Evolutionary conservation across 2,329 filamentous ascomycete species (phyloP), one percentile per base, ranked within the genome.

Genomic region (Fusarium napiforme): DNA sequence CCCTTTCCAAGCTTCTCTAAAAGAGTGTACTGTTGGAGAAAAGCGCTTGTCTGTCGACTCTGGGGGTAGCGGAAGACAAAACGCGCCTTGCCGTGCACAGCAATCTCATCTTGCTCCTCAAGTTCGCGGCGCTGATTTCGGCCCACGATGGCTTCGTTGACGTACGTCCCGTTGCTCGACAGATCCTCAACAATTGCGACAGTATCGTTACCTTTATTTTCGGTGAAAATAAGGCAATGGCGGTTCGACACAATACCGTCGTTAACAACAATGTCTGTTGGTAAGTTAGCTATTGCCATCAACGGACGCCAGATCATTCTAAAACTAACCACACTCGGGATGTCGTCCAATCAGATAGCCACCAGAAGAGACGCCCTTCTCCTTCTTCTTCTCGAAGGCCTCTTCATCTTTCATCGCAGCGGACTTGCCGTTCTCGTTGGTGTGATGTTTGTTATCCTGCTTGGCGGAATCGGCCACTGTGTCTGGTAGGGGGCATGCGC

Each of bases 81-180:
- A 28, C 94, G 91, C 14, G 93, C 94, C 79, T 94, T 92, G 77
- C 94, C 91, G 55, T 97, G 87, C 37, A 99, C 91, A 11, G 93
- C 93, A 57, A 99, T 93, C 81, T 98, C 95, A 75, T 99, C 96
- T 42, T 93, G 91, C 77, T 98, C 94, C 76, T 95, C 88, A 34
- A 99, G 87, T 81, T 97, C 94, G 66, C 96, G 90, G 61, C 94
- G 89, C 82, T 97, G 94, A 82, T 99, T 99, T 58, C 96, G 92
- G 30, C 96, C 96, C 30, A 99, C 90, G 36, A 97, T 88, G 21
- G 92, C 92, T 77, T 98, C 95, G 79, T 98, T 98, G 77, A 99
- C 92, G 80, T 95, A 99, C 0, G 97, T 99, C 57, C 96, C 96
- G 80, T 99, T 99, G 79, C 92, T 96, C 11, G 96, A 99, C 26